These are phyloP conservation scores for Periglandula ipomoeae DNA, from an alignment of 2,329 filamentous ascomycete species.

Conservation along the genomic window DNA sequence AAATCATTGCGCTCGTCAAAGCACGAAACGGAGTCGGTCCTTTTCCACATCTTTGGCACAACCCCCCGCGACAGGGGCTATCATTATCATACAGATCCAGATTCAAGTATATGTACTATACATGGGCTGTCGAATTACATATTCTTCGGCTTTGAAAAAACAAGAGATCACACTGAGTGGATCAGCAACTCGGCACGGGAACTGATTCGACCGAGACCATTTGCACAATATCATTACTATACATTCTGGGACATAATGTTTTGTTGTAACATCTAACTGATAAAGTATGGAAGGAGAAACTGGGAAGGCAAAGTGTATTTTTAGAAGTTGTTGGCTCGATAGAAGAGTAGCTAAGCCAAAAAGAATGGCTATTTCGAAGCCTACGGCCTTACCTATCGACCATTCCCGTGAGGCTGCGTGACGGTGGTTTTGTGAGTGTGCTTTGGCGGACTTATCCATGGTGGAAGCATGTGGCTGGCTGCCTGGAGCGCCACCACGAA, in stretches of 20 bases:
- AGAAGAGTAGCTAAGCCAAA: background rate
- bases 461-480: too few species aligned
- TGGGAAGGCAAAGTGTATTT: slow-evolving; percentile 1
- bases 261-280: slow-evolving; percentile 7
- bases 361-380: background rate
- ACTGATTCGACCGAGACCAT: background rate
- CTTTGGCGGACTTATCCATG: too few species aligned
- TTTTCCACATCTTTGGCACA: background rate
- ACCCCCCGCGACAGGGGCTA: background rate
- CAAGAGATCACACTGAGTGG: background rate
- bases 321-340: background rate
- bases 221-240: slow-evolving; percentile 1
- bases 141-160: background rate
- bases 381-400: too few species aligned
- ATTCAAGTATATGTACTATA: background rate
- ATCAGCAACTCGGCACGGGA: background rate
- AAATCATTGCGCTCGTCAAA: background rate
- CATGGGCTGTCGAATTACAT: background rate
- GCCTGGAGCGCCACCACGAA: too few species aligned
- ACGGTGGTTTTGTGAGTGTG: too few species aligned
- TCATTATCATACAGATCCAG: background rate
- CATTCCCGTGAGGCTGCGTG: too few species aligned
- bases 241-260: slow-evolving; percentile 6
- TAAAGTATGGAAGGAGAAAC: background rate
- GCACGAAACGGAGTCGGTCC: background rate